Base-by-base conservation (phyloP, 129 eudicot species). In the Tagetes erecta region DNA sequence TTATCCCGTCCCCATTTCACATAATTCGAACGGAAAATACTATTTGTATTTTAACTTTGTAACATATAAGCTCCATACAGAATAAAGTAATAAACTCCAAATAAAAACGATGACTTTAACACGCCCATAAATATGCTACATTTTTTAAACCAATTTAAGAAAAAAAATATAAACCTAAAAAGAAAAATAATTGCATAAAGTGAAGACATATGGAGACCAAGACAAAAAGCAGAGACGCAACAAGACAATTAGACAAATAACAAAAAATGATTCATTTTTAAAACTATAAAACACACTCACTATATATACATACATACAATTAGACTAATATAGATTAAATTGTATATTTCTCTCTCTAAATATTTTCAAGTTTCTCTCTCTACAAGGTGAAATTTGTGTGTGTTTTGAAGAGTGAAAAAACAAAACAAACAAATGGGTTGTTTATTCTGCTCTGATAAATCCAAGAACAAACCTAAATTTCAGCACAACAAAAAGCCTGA, bases 391-490 rank as follows among this genome's bases (percentile, higher is more conserved):
- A 33, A 58, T 78, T 42, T 71, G 58, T 67, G 52, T 69, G 77
- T 78, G 73, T 78, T 72, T 45, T 76, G 60, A 68, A 69, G 76
- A 56, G 67, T 67, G 64, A 67, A 78, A 75, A 58, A 65, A 33
- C 51, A 64, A 20, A 20, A 20, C 27, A 20, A 20, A 83, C 76
- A 74, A 74, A 90, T 87, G 96, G 85, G 87, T 62, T 90, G 96
- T 81, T 81, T 87, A 66, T 87, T 85, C 72, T 83, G 92, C 80
- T 59, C 88, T 67, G 78, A 80, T 47, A 81, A 83, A 81, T 83
- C 92, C 59, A 90, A 83, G 88, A 90, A 87, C 74, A 83, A 81
- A 59, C 71, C 78, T 50, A 85, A 80, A 72, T 77, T 80, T 60
- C 85, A 73, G 73, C 80, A 69, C 68, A 73, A 11, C 49, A 84